Evolutionary conservation across 352 stramenopile genomes (phyloP).

Genomic region (Halophytophthora batemanensis): DNA sequence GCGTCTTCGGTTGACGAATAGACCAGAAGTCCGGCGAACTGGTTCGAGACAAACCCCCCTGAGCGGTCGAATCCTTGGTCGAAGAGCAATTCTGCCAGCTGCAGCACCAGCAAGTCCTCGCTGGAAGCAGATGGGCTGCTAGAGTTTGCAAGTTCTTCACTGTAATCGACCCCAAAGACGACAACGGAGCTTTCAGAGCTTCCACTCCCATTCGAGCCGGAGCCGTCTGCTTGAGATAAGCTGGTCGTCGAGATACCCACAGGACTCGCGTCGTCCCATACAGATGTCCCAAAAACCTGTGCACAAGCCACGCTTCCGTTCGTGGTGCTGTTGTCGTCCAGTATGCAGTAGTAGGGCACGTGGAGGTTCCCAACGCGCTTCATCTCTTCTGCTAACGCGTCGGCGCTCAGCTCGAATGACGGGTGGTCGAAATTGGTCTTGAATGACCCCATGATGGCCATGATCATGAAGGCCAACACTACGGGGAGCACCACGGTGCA

Average conservation of each 20-base stretch:
- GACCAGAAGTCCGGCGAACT: conserved; percentile 40
- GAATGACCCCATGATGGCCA: conserved; percentile 25
- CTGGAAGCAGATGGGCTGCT: conserved; percentile 1
- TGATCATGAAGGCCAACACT: conserved; percentile 20
- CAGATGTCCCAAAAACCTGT: background rate
- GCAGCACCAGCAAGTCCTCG: too few relatives aligned
- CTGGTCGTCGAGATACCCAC: background rate
- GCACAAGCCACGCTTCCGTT: background rate
- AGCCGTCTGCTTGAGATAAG: background rate
- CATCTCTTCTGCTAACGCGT: background rate
- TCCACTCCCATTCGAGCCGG: background rate
- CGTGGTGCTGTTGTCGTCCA: background rate
- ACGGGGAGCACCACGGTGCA: conserved; percentile 18
- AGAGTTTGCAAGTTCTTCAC: background rate
- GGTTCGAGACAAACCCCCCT: conserved; percentile 1
- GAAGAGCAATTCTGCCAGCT: too few relatives aligned
- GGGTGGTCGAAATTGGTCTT: conserved; percentile 5
- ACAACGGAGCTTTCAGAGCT: background rate
- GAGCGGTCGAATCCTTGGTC: too few relatives aligned
- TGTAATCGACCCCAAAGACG: background rate
- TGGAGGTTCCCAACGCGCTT: background rate
- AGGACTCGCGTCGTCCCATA: background rate
- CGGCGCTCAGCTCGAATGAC: background rate
- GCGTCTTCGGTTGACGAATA: conserved; percentile 22
- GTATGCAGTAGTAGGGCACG: conserved; percentile 8